Conservation (phyloP, 2,329 filamentous ascomycete genomes). For the Ascochyta lentis region DNA sequence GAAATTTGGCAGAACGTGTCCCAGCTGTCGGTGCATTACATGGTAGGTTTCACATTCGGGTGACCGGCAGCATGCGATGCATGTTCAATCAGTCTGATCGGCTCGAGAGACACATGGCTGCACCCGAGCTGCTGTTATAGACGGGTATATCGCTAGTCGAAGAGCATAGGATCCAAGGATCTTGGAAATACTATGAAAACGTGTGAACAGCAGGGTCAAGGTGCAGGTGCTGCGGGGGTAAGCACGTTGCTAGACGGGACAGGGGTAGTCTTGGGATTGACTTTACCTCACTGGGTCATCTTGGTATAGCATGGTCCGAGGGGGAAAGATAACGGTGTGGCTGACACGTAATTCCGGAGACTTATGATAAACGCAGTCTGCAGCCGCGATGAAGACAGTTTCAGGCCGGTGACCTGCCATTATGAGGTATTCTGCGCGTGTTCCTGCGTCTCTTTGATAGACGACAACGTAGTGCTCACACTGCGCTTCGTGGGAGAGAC, state of each 20-base stretch:
- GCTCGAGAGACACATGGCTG: background rate
- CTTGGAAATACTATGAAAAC: background rate
- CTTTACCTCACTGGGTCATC: slow-evolving; percentile 8
- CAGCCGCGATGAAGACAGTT: background rate
- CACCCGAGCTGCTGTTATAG: slow-evolving; percentile 1
- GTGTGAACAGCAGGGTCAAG: slow-evolving; percentile 2
- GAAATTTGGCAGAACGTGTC: background rate
- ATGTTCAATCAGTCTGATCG: slow-evolving; percentile 6
- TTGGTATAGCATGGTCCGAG: slow-evolving; percentile 15
- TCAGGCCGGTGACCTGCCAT: slow-evolving; percentile 1
- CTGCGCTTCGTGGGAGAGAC: background rate
- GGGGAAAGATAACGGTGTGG: slow-evolving; percentile 24
- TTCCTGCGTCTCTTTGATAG: background rate
- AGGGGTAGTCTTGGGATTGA: slow-evolving; percentile 8
- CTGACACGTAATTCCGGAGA: slow-evolving; percentile 26
- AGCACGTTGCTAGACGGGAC: slow-evolving; percentile 1
- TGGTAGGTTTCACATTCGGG: background rate
- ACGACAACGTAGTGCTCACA: background rate
- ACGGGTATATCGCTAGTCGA: background rate
- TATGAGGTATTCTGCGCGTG: background rate
- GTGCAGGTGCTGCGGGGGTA: slow-evolving; percentile 7
- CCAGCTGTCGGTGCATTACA: slow-evolving; percentile 1
- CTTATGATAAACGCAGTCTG: slow-evolving; percentile 7
- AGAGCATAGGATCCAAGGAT: background rate
- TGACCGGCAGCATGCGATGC: background rate